Base-by-base conservation (phyloP, 352 stramenopile species). In the Phytopythium sindhum region DNA sequence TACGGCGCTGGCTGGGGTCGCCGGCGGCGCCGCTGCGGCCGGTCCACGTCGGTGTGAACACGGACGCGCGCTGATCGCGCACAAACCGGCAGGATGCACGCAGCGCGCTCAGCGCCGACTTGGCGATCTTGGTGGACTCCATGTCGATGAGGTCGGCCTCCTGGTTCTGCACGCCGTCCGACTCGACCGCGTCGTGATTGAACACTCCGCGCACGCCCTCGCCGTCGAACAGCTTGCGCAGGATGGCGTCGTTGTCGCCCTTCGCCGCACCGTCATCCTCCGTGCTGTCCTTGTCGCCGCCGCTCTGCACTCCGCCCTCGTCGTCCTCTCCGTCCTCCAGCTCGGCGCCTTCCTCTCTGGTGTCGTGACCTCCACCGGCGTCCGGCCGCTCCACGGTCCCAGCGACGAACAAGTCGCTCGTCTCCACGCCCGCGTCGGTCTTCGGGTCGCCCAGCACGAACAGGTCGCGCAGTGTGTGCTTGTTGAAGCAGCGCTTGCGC, bases 401-500 rank as follows among this genome's bases (percentile, higher is more conserved):
- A 52, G 91, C 93, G 42, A 94, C 74, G 35, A 98, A 98, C 35
- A 98, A 65, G 61, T 97, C 85, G 58, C 80, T 96, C 10, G 96
- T 99, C 66, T 99, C 96, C 2, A 88, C 96, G 33, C 85, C 75
- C 23, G 81, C 84, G 37, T 91, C 77, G 0, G 78, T 65, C 56
- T 74, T 75, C 42, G 89, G 70, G 35, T 86, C 73, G 0, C 72
- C 89, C 12, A 99, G 75, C 8, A 96, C 90, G 74, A 99, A 99
- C 15, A 99, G 68, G 70, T 99, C 97, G 17, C 88, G 88, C 42
- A 99, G 76, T 60, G 98, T 94, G 66, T 97, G 95, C 52, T 98
- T 93, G 60, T 97, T 98, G 69, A 99, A 99, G 31, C 98, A 96
- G 0, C 96, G 85, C 71, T 96, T 95, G 61, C 98, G 96, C 66